A percentile compares a stretch with the other conserved stretches of the same genome.
These are phyloP conservation scores for Clausena lansium DNA, from an alignment of 345 rosid genomes.

Conservation along the genomic window DNA sequence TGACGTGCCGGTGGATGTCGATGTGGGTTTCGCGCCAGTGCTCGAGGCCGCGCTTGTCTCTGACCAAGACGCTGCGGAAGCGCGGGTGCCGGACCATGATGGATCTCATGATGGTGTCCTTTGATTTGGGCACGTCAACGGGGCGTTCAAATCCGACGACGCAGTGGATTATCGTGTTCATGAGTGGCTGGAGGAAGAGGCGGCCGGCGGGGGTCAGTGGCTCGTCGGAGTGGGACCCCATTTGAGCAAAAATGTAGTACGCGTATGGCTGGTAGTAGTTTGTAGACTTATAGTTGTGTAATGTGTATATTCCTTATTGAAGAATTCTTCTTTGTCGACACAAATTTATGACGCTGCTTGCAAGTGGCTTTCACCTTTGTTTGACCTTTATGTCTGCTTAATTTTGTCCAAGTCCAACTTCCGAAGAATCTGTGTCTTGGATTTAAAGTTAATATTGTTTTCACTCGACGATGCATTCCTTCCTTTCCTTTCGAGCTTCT, in stretches of 20 bases:
- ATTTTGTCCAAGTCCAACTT: no score
- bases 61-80: slow-evolving; percentile 48
- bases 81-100: slow-evolving; percentile 48
- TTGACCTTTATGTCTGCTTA: no score
- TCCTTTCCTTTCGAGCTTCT: no score
- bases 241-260: background rate
- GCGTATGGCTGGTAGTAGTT: no score
- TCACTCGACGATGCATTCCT: no score
- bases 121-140: slow-evolving; percentile 27
- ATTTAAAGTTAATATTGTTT: no score
- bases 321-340: no score
- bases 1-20: slow-evolving; percentile 9
- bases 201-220: slow-evolving; percentile 60
- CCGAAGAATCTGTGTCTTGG: no score
- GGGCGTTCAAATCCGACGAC: slow-evolving; percentile 33
- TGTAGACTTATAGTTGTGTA: no score
- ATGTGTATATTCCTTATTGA: no score
- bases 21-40: slow-evolving; percentile 46
- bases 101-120: slow-evolving; percentile 27
- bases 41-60: slow-evolving; percentile 42
- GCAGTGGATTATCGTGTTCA: slow-evolving; percentile 51
- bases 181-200: slow-evolving; percentile 44
- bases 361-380: no score
- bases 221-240: slow-evolving; percentile 28
- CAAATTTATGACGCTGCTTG: no score